These are phyloP conservation scores for Candida xyloterini DNA, from an alignment of 805 yeast species.

Conservation along the genomic window DNA sequence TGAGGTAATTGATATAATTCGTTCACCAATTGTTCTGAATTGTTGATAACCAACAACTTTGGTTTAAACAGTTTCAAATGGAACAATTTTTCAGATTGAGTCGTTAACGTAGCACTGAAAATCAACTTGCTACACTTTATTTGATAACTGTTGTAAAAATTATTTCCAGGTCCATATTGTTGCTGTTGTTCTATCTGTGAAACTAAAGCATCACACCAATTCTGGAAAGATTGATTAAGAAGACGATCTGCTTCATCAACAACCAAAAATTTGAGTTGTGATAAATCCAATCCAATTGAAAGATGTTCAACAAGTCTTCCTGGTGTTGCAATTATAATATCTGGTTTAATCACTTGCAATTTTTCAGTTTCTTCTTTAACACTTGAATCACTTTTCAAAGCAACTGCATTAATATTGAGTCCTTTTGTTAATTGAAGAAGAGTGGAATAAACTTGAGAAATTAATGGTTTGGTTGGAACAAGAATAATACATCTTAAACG, in stretches of 20 bases:
- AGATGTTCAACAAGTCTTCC: constrained; percentile 83
- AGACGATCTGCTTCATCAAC: constrained; percentile 82
- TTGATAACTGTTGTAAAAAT: constrained; percentile 35
- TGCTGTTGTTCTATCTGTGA: constrained; percentile 35
- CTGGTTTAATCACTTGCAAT: constrained; percentile 48
- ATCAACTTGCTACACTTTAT: constrained; percentile 58
- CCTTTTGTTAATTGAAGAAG: constrained; percentile 61
- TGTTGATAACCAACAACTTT: constrained; percentile 69
- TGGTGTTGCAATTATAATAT: constrained; percentile 69
- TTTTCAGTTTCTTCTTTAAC: constrained; percentile 60
- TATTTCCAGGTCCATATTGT: constrained; percentile 24
- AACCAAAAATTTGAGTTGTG: constrained; percentile 57
- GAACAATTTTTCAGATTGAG: constrained; percentile 85
- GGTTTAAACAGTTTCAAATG: constrained; percentile 68
- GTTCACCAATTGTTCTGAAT: constrained; percentile 40
- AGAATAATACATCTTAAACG: constrained; percentile 70
- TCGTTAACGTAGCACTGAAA: constrained; percentile 90
- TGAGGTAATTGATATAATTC: constrained; percentile 64
- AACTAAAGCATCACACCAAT: constrained; percentile 73
- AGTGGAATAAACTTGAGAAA: constrained; percentile 74
- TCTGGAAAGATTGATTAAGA: constrained; percentile 86
- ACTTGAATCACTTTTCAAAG: constrained; percentile 53
- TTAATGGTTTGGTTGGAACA: constrained; percentile 88
- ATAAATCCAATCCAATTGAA: constrained; percentile 41
- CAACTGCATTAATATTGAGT: constrained; percentile 59